Percentiles rank a stretch among this genome's conserved stretches.
These are phyloP conservation scores for Pterocarpus macrocarpus DNA, from an alignment of 306 rosid species.

Conservation along the genomic window DNA sequence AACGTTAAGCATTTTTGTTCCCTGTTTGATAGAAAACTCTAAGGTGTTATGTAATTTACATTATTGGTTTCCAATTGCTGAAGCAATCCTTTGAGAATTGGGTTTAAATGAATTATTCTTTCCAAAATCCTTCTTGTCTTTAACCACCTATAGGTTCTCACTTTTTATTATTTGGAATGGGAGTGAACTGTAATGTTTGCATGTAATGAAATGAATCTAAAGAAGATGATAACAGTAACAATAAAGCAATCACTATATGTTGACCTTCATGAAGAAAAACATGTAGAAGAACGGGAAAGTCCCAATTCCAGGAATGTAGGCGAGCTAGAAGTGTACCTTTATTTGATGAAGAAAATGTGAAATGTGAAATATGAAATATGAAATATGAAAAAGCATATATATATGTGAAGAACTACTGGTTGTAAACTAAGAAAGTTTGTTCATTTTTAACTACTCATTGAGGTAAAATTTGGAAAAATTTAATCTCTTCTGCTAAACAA, in stretches of 20 bases:
- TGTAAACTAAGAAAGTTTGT: neutral
- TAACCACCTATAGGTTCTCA: slow-evolving; percentile 21
- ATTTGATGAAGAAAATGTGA: slow-evolving; percentile 32
- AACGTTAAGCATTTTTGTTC: slow-evolving; percentile 22
- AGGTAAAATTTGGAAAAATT: slow-evolving; percentile 31
- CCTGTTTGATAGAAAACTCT: slow-evolving; percentile 20
- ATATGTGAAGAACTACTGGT: slow-evolving; percentile 4
- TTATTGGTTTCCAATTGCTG: slow-evolving; percentile 29
- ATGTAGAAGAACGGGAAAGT: slow-evolving; percentile 28
- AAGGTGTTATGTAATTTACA: slow-evolving; percentile 17
- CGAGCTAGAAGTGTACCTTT: slow-evolving; percentile 19
- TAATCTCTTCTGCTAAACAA: slow-evolving; percentile 30
- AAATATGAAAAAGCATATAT: neutral
- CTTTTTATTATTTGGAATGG: slow-evolving; percentile 28
- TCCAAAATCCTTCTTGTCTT: slow-evolving; percentile 7
- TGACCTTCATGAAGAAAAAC: slow-evolving; percentile 31
- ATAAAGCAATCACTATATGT: slow-evolving; percentile 16
- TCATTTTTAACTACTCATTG: neutral
- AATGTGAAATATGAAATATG: neutral
- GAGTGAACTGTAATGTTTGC: neutral
- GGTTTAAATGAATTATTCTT: slow-evolving; percentile 39
- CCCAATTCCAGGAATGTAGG: slow-evolving; percentile 14
- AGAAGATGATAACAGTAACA: neutral
- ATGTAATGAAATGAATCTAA: slow-evolving; percentile 26
- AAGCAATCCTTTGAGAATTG: slow-evolving; percentile 21